Evolutionary conservation across 345 rosid species (phyloP).

Genomic region (Murraya koenigii): DNA sequence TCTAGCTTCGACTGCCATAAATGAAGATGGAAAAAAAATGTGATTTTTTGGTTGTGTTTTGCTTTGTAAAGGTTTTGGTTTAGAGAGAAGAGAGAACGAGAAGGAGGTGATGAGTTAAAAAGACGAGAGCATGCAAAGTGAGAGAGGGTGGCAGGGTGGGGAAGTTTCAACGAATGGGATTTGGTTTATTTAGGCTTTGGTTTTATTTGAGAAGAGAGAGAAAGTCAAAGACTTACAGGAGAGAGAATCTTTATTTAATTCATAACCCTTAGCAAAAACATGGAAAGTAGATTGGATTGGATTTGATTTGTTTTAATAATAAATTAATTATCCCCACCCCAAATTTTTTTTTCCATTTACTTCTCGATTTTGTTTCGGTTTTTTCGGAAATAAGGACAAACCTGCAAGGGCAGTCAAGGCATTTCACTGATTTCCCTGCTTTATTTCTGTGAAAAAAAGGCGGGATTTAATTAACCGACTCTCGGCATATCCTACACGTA

Average conservation of each 20-base stretch:
- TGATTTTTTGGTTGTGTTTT: not conserved
- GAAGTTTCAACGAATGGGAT: constrained; percentile 1
- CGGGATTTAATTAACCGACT: constrained; percentile 14
- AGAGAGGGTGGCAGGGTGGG: constrained; percentile 17
- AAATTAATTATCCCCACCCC: constrained; percentile 12
- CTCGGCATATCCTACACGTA: constrained; percentile 26
- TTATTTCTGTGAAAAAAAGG: constrained; percentile 2
- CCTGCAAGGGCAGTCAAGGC: not conserved
- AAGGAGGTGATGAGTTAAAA: constrained; percentile 6
- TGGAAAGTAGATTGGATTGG: constrained; percentile 8
- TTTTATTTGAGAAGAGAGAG: constrained; percentile 28
- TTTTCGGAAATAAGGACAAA: not conserved
- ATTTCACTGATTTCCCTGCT: not conserved
- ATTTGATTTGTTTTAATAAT: not conserved
- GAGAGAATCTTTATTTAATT: constrained; percentile 17
- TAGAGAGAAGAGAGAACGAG: not conserved
- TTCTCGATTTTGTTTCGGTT: constrained; percentile 10
- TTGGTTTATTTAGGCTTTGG: constrained; percentile 30
- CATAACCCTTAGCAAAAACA: not conserved
- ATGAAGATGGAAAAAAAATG: constrained; percentile 8
- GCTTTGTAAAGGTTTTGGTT: not conserved
- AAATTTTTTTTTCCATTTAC: constrained; percentile 6
- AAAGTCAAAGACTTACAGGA: constrained; percentile 38
- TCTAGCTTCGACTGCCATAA: constrained; percentile 55
- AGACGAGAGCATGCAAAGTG: constrained; percentile 7